Percentiles rank a stretch among this genome's conserved stretches.
Conservation (phyloP, 2,329 filamentous ascomycete genomes). For the Polychaeton citri region DNA sequence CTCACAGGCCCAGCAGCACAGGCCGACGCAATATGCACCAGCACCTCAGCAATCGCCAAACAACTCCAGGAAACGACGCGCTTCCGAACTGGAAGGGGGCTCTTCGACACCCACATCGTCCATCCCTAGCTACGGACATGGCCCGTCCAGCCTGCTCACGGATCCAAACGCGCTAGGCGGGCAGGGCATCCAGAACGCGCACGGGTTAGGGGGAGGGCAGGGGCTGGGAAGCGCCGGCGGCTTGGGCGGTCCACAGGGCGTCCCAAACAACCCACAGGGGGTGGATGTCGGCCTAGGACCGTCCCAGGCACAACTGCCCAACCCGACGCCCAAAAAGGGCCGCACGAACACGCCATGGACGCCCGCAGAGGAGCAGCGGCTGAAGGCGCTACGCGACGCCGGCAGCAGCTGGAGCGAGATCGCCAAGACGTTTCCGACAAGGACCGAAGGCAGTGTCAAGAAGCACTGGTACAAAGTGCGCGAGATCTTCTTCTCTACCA, state of each 20-base stretch:
- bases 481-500: too few relatives aligned
- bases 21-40: slow-evolving; percentile 22
- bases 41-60: slow-evolving; percentile 18
- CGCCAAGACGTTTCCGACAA: slow-evolving; percentile 88
- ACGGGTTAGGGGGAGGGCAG: slow-evolving; percentile 1
- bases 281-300: slow-evolving; percentile 7
- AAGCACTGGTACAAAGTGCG: slow-evolving; percentile 98
- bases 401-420: slow-evolving; percentile 97
- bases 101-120: slow-evolving; percentile 17
- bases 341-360: slow-evolving; percentile 99
- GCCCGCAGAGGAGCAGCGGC: slow-evolving; percentile 75
- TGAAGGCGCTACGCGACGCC: slow-evolving; percentile 88
- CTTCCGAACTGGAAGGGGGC: slow-evolving; percentile 19
- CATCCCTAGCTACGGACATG: slow-evolving; percentile 13
- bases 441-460: slow-evolving; percentile 96
- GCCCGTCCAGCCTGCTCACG: slow-evolving; percentile 13
- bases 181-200: slow-evolving; percentile 5
- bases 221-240: slow-evolving; percentile 2
- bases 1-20: slow-evolving; percentile 11
- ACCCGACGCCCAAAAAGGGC: slow-evolving; percentile 67
- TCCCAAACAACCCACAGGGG: background rate
- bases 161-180: slow-evolving; percentile 7
- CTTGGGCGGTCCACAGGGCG: background rate
- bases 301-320: slow-evolving; percentile 15
- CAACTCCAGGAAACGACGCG: slow-evolving; percentile 23